A percentile compares a stretch with the other conserved stretches of the same genome.
phyloP scores from a whole-genome alignment of 805 yeast genomes.

The Sungouiella thailandica region DNA sequence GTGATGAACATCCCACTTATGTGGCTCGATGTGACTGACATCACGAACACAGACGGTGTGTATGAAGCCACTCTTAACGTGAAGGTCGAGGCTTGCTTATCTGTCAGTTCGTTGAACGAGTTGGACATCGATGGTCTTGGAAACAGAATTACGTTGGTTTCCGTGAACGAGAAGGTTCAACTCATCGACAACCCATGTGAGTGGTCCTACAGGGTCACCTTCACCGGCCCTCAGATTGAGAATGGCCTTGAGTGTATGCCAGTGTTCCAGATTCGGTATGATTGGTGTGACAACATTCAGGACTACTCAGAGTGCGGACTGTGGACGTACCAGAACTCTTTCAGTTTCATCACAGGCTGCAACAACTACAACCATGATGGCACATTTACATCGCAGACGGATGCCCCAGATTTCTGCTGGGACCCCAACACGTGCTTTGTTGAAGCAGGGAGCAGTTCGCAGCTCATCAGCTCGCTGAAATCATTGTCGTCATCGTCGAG shows the following conservation, averaged over 20 bases:
- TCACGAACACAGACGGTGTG: not conserved
- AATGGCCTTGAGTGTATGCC: not conserved
- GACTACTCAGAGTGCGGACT: not conserved
- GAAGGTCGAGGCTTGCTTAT: not conserved
- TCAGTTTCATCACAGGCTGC: slow-evolving; percentile 1
- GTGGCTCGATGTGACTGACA: not conserved
- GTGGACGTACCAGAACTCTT: not conserved
- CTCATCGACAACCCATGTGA: not conserved
- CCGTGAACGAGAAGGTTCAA: not conserved
- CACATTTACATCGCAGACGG: not conserved
- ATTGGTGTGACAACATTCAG: not conserved
- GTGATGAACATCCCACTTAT: not conserved
- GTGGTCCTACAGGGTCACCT: slow-evolving; percentile 1
- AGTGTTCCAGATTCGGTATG: not conserved
- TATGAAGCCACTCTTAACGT: slow-evolving; percentile 1
- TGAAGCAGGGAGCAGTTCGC: too few relatives aligned
- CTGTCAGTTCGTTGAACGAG: not conserved
- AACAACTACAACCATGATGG: not conserved
- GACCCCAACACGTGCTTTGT: too few relatives aligned
- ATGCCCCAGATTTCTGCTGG: slow-evolving; percentile 2
- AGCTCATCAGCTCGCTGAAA: too few relatives aligned
- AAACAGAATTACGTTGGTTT: not conserved
- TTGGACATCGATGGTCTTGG: not conserved
- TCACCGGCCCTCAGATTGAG: not conserved
- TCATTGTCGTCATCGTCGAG: too few relatives aligned